Evolutionary conservation across 495 filamentous ascomycete species (phyloP).

Genomic region (Lasiosphaeris hirsuta): DNA sequence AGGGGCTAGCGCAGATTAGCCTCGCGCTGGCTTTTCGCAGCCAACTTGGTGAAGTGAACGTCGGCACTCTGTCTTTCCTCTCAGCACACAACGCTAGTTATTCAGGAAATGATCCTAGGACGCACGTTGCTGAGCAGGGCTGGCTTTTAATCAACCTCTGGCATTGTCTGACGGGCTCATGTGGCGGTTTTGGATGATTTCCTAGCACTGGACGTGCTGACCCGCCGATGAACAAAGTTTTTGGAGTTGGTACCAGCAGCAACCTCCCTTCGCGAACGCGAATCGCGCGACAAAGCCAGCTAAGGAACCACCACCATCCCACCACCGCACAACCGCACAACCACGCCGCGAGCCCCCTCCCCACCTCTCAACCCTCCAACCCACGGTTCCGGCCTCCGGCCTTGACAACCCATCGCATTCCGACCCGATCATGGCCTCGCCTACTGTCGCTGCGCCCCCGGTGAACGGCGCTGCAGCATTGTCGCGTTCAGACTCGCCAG

Average conservation of each 20-base stretch:
- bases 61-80: slow-evolving; percentile 16
- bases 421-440: slow-evolving; percentile 39
- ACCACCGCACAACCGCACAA: neutral
- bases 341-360: neutral
- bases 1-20: slow-evolving; percentile 20
- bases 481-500: slow-evolving; percentile 39
- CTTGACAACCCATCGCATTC: slow-evolving; percentile 12
- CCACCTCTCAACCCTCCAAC: neutral
- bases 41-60: slow-evolving; percentile 19
- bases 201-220: slow-evolving; percentile 12
- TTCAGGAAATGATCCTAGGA: slow-evolving; percentile 18
- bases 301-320: slow-evolving; percentile 24
- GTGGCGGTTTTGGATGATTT: slow-evolving; percentile 26
- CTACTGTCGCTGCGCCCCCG: slow-evolving; percentile 36
- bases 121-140: slow-evolving; percentile 10
- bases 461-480: slow-evolving; percentile 40
- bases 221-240: slow-evolving; percentile 25
- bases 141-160: slow-evolving; percentile 8
- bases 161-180: slow-evolving; percentile 11
- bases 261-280: slow-evolving; percentile 34
- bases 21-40: slow-evolving; percentile 28
- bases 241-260: slow-evolving; percentile 26
- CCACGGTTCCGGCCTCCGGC: slow-evolving; percentile 1
- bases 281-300: slow-evolving; percentile 40
- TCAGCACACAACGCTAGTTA: slow-evolving; percentile 14